Conservation (phyloP, 139 green algal genomes). For the Zygnema cylindricum region DNA sequence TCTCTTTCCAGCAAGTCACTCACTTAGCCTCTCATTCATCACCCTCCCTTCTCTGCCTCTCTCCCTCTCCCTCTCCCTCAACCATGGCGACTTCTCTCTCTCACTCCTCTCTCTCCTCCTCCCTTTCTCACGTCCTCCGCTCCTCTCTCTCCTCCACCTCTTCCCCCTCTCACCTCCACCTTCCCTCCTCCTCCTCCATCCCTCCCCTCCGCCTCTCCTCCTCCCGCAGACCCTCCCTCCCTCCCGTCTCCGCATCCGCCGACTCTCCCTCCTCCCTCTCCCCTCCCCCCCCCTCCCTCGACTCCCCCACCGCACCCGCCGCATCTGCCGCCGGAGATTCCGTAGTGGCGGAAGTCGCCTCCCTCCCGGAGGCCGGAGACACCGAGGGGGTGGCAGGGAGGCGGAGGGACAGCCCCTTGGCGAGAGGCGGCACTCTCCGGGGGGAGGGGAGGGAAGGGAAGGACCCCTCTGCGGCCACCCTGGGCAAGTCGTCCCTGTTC, state of each 20-base stretch:
- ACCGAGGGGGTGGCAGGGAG: slow-evolving; percentile 45
- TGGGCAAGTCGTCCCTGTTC: slow-evolving; percentile 19
- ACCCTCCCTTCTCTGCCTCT: not conserved
- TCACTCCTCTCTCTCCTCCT: not conserved
- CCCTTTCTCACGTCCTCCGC: not conserved
- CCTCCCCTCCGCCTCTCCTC: not conserved
- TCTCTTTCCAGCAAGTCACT: too few species aligned
- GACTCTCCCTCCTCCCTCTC: not conserved
- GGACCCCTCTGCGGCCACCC: slow-evolving; percentile 17
- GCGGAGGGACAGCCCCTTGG: slow-evolving; percentile 45
- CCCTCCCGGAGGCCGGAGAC: slow-evolving; percentile 37
- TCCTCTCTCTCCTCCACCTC: not conserved
- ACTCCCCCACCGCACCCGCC: not conserved
- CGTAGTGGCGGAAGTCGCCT: slow-evolving; percentile 52
- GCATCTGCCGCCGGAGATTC: slow-evolving; percentile 29
- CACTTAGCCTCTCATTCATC: not conserved
- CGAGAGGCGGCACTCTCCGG: slow-evolving; percentile 52
- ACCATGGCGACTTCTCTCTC: not conserved
- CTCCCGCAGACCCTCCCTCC: not conserved
- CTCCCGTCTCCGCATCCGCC: not conserved
- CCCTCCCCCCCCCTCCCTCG: not conserved
- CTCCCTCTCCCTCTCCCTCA: not conserved
- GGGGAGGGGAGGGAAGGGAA: slow-evolving; percentile 43
- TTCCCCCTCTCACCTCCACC: not conserved
- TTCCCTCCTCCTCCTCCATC: not conserved